Percentiles rank a stretch among this genome's conserved stretches.
Conservation (phyloP, 1,284 basidiomycete species). For the Melampsora larici-populina region DNA sequence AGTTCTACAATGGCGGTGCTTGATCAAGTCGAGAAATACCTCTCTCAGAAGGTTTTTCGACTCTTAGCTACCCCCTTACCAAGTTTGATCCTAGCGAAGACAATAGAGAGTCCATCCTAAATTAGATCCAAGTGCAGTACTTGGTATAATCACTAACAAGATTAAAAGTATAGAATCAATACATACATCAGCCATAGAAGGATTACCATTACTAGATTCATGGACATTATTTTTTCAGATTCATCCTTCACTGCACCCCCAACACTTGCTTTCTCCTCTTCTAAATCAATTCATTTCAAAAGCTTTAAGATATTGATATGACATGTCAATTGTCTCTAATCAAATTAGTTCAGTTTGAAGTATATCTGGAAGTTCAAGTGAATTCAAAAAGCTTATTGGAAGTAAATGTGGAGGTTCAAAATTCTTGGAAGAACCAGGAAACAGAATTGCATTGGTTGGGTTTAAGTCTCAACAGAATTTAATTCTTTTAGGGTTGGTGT, state of each 20-base stretch:
- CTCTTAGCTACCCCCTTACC: no score
- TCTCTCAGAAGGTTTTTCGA: no score
- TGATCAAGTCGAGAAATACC: no score
- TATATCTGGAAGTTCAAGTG: conserved; percentile 16
- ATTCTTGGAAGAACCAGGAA: conserved; percentile 16
- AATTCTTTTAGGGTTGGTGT: conserved; percentile 35
- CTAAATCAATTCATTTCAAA: conserved; percentile 20
- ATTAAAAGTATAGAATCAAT: conserved; percentile 28
- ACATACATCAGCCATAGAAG: not conserved
- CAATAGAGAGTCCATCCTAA: no score
- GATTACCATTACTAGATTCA: conserved; percentile 2
- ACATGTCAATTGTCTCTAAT: conserved; percentile 29
- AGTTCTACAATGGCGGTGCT: no score
- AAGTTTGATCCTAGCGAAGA: no score
- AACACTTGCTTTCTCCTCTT: not conserved
- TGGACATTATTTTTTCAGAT: conserved; percentile 42
- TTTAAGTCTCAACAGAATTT: conserved; percentile 37
- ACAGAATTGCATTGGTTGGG: conserved; percentile 21
- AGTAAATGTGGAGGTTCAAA: not conserved
- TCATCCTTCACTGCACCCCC: conserved; percentile 1
- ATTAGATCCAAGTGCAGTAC: not conserved
- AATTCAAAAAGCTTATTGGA: conserved; percentile 5
- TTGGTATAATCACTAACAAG: conserved; percentile 33
- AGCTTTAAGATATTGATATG: conserved; percentile 32
- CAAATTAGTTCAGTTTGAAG: conserved; percentile 17